Evolutionary conservation across 106 monocot genomes (phyloP).

Genomic region (Allium sativum): DNA sequence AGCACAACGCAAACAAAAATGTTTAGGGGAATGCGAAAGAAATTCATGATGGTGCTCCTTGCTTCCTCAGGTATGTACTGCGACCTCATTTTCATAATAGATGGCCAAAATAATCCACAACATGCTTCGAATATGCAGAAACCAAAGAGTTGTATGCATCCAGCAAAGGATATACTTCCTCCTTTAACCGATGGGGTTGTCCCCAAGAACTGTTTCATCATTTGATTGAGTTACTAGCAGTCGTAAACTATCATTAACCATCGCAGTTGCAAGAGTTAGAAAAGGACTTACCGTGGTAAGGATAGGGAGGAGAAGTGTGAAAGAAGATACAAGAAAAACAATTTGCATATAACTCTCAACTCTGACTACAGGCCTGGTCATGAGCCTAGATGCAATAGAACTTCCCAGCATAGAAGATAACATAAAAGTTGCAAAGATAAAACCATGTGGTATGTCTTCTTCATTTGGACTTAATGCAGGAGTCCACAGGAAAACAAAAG

Average conservation of each 20-base stretch:
- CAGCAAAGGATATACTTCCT: conserved; percentile 58
- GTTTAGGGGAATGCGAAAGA: conserved; percentile 96
- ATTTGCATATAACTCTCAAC: conserved; percentile 98
- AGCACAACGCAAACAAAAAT: conserved; percentile 92
- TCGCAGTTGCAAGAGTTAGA: neutral
- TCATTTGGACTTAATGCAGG: conserved; percentile 97
- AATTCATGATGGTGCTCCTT: conserved; percentile 99
- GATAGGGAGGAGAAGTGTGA: conserved; percentile 81
- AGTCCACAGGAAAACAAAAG: conserved; percentile 96
- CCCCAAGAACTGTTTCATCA: conserved; percentile 42
- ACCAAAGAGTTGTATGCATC: conserved; percentile 75
- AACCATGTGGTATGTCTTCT: conserved; percentile 90
- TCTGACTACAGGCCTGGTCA: conserved; percentile 61
- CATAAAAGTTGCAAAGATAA: conserved; percentile 99
- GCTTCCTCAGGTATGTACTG: conserved; percentile 99
- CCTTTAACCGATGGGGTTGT: conserved; percentile 38
- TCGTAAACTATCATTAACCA: neutral
- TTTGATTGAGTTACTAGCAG: neutral
- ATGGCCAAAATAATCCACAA: conserved; percentile 97
- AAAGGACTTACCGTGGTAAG: conserved; percentile 46
- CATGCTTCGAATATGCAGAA: conserved; percentile 92
- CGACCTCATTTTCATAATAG: conserved; percentile 99
- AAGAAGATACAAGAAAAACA: conserved; percentile 59
- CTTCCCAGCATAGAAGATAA: conserved; percentile 96
- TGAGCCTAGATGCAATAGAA: conserved; percentile 75